Evolutionary conservation across 768 basidiomycete genomes (phyloP), one percentile per base, ranked within the genome.

Genomic region (Peribolospora baueri): DNA sequence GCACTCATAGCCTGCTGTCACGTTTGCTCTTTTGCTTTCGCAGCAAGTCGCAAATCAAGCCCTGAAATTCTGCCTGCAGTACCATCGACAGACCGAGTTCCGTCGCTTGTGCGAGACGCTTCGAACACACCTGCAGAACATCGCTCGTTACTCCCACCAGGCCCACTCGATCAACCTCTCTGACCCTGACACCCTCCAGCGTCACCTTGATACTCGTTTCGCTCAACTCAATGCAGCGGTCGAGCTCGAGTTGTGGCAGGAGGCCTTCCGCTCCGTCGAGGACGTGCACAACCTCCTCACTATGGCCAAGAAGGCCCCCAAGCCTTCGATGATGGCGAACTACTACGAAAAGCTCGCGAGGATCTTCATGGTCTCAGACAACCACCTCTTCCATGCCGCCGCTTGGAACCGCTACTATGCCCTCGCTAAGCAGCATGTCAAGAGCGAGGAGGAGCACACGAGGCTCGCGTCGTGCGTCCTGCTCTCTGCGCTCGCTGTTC

Each of bases 191-290:
- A 91, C 81, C 6, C 80, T 95, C 51, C 83, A 91, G 64, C 85
- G 85, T 62, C 84, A 93, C 68, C 81, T 97, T 57, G 91, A 95
- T 66, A 90, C 87, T 13, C 85, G 90, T 55, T 97, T 98, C 66
- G 83, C 84, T 38, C 90, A 97, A 71, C 77, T 97, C 59, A 87
- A 88, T 63, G 84, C 87, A 14, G 88, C 88, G 1, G 88, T 97
- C 61, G 88, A 97, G 67, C 80, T 98, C 59, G 91, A 98, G 69
- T 75, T 98, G 38, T 98, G 91, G 91, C 90, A 95, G 65, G 91
- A 95, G 64, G 91, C 87, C 7, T 98, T 95, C 76, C 82, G 91
- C 57, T 87, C 86, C 46, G 87, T 95, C 57, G 91, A 98, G 68
- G 91, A 98, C 67, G 84, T 95, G 45, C 91, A 97, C 71, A 87